Evolutionary conservation across 192 early-diverging fungal genomes (phyloP).

Genomic region (Spinellus fusiger): DNA sequence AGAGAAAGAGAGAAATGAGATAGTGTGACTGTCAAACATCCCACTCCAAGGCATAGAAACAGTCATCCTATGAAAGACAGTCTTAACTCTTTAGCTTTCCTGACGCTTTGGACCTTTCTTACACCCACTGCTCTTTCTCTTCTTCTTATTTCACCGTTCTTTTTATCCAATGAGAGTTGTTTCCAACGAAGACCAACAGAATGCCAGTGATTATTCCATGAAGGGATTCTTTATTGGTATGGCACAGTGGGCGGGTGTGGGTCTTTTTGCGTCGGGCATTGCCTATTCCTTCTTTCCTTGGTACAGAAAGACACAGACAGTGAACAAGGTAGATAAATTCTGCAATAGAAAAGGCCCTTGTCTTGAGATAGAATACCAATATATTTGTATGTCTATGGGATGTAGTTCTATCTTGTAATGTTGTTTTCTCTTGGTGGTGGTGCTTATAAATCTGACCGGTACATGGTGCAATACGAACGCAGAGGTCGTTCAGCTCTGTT

Average conservation of each 20-base stretch:
- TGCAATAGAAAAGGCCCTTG: no score
- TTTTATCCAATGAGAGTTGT: slow-evolving; percentile 43
- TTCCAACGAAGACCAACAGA: slow-evolving; percentile 27
- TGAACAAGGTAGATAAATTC: slow-evolving; percentile 27
- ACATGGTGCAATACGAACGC: slow-evolving; percentile 35
- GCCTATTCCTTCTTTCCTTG: slow-evolving; percentile 24
- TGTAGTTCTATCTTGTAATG: slow-evolving; percentile 38
- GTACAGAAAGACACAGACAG: slow-evolving; percentile 23
- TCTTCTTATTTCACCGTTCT: no score
- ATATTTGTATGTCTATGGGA: neutral
- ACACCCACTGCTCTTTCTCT: no score
- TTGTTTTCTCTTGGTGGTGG: slow-evolving; percentile 32
- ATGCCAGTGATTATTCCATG: slow-evolving; percentile 30
- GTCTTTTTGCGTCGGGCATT: slow-evolving; percentile 21
- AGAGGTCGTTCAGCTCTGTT: slow-evolving; percentile 28
- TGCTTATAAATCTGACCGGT: slow-evolving; percentile 33
- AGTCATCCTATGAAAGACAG: no score
- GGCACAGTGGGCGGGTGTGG: slow-evolving; percentile 33
- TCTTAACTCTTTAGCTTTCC: no score
- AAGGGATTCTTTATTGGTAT: slow-evolving; percentile 35
- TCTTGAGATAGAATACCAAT: neutral
- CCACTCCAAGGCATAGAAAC: no score
- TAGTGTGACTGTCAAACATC: no score
- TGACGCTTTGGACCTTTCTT: no score
- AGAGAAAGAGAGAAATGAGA: no score